These are phyloP conservation scores for Saccharomycopsis fibuligera DNA, from an alignment of 805 yeast species.

Conservation along the genomic window DNA sequence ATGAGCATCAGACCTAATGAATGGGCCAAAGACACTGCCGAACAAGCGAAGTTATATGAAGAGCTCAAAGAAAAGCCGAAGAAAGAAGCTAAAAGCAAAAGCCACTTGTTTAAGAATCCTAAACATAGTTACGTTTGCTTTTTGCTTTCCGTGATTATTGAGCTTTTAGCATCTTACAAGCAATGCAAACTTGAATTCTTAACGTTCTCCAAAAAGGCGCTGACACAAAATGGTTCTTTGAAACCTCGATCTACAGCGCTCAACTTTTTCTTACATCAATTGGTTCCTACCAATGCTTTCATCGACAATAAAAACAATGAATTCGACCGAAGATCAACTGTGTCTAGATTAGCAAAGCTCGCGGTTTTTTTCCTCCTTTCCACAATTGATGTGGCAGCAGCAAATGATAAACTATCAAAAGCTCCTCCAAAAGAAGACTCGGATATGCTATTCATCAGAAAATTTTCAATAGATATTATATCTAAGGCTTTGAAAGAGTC, in stretches of 20 bases:
- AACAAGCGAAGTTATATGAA: conserved; percentile 22
- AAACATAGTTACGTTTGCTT: conserved; percentile 63
- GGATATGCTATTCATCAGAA: conserved; percentile 66
- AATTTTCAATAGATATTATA: conserved; percentile 63
- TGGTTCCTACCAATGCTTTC: conserved; percentile 50
- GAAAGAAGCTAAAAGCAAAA: conserved; percentile 25
- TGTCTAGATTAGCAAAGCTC: conserved; percentile 57
- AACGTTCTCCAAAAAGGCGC: conserved; percentile 59
- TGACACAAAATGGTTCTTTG: conserved; percentile 29
- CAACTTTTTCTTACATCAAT: conserved; percentile 69
- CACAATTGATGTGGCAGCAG: conserved; percentile 36
- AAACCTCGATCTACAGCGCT: conserved; percentile 75
- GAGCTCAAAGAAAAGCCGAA: conserved; percentile 19
- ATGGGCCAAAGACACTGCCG: conserved; percentile 27
- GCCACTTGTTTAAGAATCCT: conserved; percentile 37
- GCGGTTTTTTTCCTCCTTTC: conserved; percentile 60
- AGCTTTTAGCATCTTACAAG: conserved; percentile 70
- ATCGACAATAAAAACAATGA: conserved; percentile 31
- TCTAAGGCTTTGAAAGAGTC: conserved; percentile 56
- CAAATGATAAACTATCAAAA: conserved; percentile 20
- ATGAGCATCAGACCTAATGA: conserved; percentile 39
- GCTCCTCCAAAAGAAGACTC: conserved; percentile 45
- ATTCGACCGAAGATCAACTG: conserved; percentile 44
- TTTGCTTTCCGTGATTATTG: conserved; percentile 60
- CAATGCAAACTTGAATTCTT: conserved; percentile 77